Evolutionary conservation across 495 filamentous ascomycete species (phyloP), one percentile per base, ranked within the genome.

Genomic region (Hypoxylon lienhwacheense): DNA sequence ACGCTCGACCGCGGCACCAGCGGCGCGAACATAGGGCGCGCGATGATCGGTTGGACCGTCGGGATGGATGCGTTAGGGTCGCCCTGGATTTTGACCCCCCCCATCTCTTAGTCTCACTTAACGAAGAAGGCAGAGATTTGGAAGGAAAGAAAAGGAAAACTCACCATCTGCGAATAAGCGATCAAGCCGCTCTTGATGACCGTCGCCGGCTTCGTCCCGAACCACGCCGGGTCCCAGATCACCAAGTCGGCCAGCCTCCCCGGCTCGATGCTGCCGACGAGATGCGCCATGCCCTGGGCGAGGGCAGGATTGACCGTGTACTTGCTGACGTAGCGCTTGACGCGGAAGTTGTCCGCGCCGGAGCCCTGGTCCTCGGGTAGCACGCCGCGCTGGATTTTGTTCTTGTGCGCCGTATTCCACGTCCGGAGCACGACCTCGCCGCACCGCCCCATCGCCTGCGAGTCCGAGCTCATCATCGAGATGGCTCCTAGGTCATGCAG

Each of bases 401-500:
- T 98, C 81, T 98, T 98, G 73, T 96, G 91, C 0, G 93, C 93
- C 2, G 93, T 98, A 70, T 97, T 90, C 93, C 93, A 98, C 0
- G 95, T 98, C 10, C 93, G 83, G 36, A 95, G 76, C 53, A 98
- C 84, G 35, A 98, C 93, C 70, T 98, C 93, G 47, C 93, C 93
- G 67, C 89, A 95, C 34, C 93, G 86, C 45, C 93, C 93, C 93
- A 98, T 98, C 40, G 93, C 93, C 71, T 98, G 93, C 11, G 88
- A 93, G 73, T 98, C 93, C 2, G 85, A 90, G 36, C 84, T 88
- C 92, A 98, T 97, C 95, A 98, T 98, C 67, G 84, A 88, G 73
- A 98, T 97, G 25, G 93, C 93, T 34, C 93, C 93, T 0, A 96
- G 75, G 57, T 98, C 93, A 69, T 97, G 93, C 15, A 98, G 82